A percentile compares a stretch with the other conserved stretches of the same genome.
phyloP scores from a whole-genome alignment of 2,329 filamentous ascomycete genomes.

The Chaetomiaceae sp. region DNA sequence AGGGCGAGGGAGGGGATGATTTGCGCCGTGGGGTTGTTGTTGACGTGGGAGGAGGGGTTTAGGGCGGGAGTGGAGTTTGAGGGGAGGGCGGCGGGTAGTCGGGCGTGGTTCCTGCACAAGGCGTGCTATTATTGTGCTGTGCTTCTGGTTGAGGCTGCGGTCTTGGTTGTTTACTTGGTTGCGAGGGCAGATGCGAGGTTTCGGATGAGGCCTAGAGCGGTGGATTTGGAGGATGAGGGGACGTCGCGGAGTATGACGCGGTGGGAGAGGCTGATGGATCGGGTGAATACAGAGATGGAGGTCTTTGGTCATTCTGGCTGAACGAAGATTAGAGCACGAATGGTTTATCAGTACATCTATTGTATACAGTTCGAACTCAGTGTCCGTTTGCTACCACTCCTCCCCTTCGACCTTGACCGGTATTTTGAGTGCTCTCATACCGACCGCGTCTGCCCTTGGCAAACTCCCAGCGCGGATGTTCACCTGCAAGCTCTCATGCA shows the following conservation, averaged over 20 bases:
- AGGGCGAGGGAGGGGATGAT: too few species aligned
- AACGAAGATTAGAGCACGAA: too few species aligned
- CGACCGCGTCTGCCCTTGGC: slow-evolving; percentile 29
- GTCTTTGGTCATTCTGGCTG: too few species aligned
- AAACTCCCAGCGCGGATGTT: slow-evolving; percentile 45
- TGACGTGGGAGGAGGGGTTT: too few species aligned
- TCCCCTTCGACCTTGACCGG: slow-evolving; percentile 28
- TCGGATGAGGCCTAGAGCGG: background rate
- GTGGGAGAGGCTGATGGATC: background rate
- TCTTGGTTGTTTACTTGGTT: slow-evolving; percentile 48
- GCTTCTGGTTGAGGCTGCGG: slow-evolving; percentile 53
- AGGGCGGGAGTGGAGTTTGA: too few species aligned
- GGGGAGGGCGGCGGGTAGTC: too few species aligned
- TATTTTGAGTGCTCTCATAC: slow-evolving; percentile 32
- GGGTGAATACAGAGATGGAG: too few species aligned
- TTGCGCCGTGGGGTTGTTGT: too few species aligned
- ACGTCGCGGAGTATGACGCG: background rate
- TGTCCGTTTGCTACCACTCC: background rate
- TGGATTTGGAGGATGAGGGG: background rate
- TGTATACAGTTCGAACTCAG: background rate
- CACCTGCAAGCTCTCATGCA: slow-evolving; percentile 47
- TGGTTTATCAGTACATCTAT: too few species aligned
- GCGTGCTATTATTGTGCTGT: slow-evolving; percentile 60
- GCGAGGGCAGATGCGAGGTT: slow-evolving; percentile 12
- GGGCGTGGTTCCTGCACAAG: slow-evolving; percentile 53